Evolutionary conservation across 192 early-diverging fungal genomes (phyloP), one percentile per base, ranked within the genome.

Genomic region (Entrophospora sp.): DNA sequence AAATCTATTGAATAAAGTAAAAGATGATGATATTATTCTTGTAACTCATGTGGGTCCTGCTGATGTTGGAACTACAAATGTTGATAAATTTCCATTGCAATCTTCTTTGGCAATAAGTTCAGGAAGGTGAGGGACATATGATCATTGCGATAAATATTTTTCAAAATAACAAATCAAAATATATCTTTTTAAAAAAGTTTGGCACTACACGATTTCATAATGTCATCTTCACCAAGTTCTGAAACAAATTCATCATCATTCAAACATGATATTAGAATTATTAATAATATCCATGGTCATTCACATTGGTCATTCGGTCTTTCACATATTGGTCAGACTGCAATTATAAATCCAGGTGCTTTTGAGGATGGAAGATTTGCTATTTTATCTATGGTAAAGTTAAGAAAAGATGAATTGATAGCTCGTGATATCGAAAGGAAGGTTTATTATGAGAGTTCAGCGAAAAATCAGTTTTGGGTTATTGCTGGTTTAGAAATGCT

Each of bases 201-300:
- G 35, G n/a, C 25, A 16, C 24, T 64, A 35, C 62, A 31, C n/a
- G 22, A 64, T 32, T 13, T 51, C 2, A 24, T 49, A 12, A 25
- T 20, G 35, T 49, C 14, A 8, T 22, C 5, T 24, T 45, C 62
- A 13, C 46, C 62, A 28, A 32, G 18, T 27, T 28, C n/a, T 0
- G n/a, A 30, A 20, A 20, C 24, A 25, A 32, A 64, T 49, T 14
- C 34, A 51, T 35, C 31, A 34, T 14, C 34, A 51, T 35, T 18
- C n/a, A 6, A 37, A 12, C 40, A 35, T 14, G 35, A 35, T 3
- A 46, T 64, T 25, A 16, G 9, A 13, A 10, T 64, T 27, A n/a
- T n/a, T n/a, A n/a, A n/a, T n/a, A 64, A 64, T 37, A 38, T 64
- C 51, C 62, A 64, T 35, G 62, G 62, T 36, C 62, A 64, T 35